These are phyloP conservation scores for Hemileia vastatrix DNA, from an alignment of 1,284 basidiomycete species.

Conservation along the genomic window DNA sequence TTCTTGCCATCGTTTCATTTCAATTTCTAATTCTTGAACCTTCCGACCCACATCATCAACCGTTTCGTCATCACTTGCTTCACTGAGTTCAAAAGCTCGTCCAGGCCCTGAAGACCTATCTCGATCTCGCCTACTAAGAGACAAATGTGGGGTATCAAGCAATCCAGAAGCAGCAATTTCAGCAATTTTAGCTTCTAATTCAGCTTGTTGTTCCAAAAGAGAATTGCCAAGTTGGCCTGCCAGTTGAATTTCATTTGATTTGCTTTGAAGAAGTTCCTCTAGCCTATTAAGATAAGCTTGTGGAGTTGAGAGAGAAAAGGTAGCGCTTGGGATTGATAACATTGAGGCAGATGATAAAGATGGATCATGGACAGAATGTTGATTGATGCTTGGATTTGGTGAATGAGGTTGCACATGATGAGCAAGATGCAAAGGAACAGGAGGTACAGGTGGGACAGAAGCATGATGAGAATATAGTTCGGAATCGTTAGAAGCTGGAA, in stretches of 20 bases:
- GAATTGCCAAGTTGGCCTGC: slow-evolving; percentile 81
- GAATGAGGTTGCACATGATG: too few species aligned
- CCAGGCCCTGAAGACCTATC: slow-evolving; percentile 52
- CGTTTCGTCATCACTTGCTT: slow-evolving; percentile 43
- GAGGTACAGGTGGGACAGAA: slow-evolving; percentile 18
- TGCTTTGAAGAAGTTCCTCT: slow-evolving; percentile 68
- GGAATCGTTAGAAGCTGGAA: background rate
- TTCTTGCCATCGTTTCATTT: slow-evolving; percentile 21
- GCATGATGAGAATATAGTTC: slow-evolving; percentile 2
- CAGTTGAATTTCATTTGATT: slow-evolving; percentile 79
- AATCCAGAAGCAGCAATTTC: slow-evolving; percentile 54
- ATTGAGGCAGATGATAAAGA: background rate
- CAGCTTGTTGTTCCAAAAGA: slow-evolving; percentile 78
- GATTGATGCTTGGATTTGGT: too few species aligned
- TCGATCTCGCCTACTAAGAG: slow-evolving; percentile 44
- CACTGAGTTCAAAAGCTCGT: slow-evolving; percentile 51
- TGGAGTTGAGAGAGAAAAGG: slow-evolving; percentile 14
- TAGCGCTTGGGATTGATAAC: background rate
- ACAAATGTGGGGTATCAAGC: slow-evolving; percentile 2
- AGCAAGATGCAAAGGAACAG: slow-evolving; percentile 17
- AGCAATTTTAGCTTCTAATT: slow-evolving; percentile 73
- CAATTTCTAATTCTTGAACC: slow-evolving; percentile 15
- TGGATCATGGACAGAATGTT: background rate
- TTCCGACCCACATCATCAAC: slow-evolving; percentile 51
- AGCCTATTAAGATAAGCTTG: slow-evolving; percentile 49